Evolutionary conservation across 2,329 filamentous ascomycete species (phyloP).

Genomic region (Cordyceps cicadae): DNA sequence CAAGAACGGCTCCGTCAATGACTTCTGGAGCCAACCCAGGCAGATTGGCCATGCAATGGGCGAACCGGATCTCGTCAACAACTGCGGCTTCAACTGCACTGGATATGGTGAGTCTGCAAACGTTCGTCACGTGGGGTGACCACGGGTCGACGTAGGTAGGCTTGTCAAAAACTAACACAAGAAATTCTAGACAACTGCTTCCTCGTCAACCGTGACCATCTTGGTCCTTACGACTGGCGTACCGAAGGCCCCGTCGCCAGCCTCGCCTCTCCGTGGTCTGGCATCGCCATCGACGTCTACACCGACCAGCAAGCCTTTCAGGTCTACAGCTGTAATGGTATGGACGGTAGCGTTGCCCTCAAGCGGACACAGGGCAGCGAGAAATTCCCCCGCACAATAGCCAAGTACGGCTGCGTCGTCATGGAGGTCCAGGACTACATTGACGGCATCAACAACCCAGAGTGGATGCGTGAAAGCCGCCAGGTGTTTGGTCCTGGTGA

Average conservation of each 20-base stretch:
- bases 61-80: conserved; percentile 53
- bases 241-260: conserved; percentile 52
- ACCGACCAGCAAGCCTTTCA: conserved; percentile 83
- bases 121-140: background rate
- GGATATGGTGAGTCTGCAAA: conserved; percentile 63
- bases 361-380: conserved; percentile 61
- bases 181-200: conserved; percentile 53
- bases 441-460: conserved; percentile 83
- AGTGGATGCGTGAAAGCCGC: conserved; percentile 64
- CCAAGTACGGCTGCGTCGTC: conserved; percentile 76
- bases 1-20: conserved; percentile 58
- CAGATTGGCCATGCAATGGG: conserved; percentile 63
- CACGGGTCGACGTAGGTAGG: no score
- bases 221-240: conserved; percentile 56
- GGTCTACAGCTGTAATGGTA: conserved; percentile 73
- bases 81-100: conserved; percentile 74
- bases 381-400: conserved; percentile 53
- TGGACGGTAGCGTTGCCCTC: conserved; percentile 62
- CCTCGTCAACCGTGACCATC: conserved; percentile 53
- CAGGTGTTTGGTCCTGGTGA: conserved; percentile 53
- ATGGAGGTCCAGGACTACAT: conserved; percentile 93
- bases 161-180: conserved; percentile 7
- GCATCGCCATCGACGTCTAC: conserved; percentile 74
- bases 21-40: conserved; percentile 78
- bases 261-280: conserved; percentile 65